These are phyloP conservation scores for Auriscalpium microsporum DNA, from an alignment of 768 basidiomycete species.

Conservation along the genomic window DNA sequence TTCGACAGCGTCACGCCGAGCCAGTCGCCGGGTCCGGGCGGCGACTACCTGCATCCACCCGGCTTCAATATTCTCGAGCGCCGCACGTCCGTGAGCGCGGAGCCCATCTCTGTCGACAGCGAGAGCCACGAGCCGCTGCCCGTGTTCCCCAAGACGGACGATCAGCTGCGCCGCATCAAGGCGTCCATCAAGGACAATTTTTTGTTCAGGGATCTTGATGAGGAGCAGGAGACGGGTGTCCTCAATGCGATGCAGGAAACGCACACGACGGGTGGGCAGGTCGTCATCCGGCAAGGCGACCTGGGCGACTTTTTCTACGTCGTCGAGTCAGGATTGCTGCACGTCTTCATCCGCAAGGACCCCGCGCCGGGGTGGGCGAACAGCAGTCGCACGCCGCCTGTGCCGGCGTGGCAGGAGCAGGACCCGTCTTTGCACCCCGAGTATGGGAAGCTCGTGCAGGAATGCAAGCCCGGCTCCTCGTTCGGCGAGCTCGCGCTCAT, in stretches of 20 bases:
- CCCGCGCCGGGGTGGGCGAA: constrained; percentile 50
- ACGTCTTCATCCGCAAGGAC: constrained; percentile 73
- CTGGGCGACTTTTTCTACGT: constrained; percentile 98
- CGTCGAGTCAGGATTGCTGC: constrained; percentile 80
- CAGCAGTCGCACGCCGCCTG: constrained; percentile 31
- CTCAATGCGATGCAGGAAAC: constrained; percentile 94
- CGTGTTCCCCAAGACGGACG: constrained; percentile 65
- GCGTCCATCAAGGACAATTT: constrained; percentile 83
- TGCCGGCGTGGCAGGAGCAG: constrained; percentile 41
- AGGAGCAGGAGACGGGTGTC: constrained; percentile 90
- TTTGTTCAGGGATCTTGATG: constrained; percentile 92
- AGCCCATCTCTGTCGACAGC: constrained; percentile 83
- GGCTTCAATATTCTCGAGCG: constrained; percentile 78
- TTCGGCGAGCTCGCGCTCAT: constrained; percentile 97
- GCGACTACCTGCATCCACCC: constrained; percentile 66
- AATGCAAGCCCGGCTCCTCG: constrained; percentile 75
- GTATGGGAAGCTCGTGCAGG: constrained; percentile 75
- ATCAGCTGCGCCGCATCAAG: constrained; percentile 84
- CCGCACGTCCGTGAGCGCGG: constrained; percentile 91
- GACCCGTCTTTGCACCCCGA: constrained; percentile 59
- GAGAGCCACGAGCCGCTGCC: constrained; percentile 60
- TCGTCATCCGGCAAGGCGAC: constrained; percentile 96
- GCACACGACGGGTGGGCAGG: constrained; percentile 57
- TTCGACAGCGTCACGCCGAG: constrained; percentile 23
- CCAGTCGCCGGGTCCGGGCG: constrained; percentile 34